phyloP scores from a whole-genome alignment of 179 eudicot genomes.

The Amaranthus tricolor region DNA sequence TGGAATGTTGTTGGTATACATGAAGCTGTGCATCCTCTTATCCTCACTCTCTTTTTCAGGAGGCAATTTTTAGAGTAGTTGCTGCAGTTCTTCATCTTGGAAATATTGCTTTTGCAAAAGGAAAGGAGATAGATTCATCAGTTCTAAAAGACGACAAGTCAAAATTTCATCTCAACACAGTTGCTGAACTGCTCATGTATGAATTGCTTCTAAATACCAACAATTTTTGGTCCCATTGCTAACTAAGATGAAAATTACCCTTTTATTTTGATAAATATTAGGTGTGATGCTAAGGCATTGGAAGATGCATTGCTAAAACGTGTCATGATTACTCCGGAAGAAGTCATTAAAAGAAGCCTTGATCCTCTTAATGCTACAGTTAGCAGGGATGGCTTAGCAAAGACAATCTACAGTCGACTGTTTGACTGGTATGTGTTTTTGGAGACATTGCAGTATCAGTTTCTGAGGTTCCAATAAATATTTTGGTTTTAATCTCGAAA shows the following conservation, averaged over 20 bases:
- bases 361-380: slow-evolving; percentile 86
- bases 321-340: slow-evolving; percentile 96
- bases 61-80: slow-evolving; percentile 95
- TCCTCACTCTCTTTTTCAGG: slow-evolving; percentile 46
- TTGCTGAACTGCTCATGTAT: slow-evolving; percentile 92
- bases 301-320: slow-evolving; percentile 93
- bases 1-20: neutral
- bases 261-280: slow-evolving; percentile 26
- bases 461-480: neutral
- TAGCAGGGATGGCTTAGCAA: slow-evolving; percentile 93
- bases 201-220: slow-evolving; percentile 21
- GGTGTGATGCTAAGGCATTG: slow-evolving; percentile 84
- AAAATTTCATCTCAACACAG: slow-evolving; percentile 78
- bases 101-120: slow-evolving; percentile 83
- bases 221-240: slow-evolving; percentile 3
- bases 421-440: slow-evolving; percentile 69
- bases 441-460: slow-evolving; percentile 1
- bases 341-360: slow-evolving; percentile 82
- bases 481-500: neutral
- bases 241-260: slow-evolving; percentile 16
- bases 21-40: slow-evolving; percentile 1
- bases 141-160: slow-evolving; percentile 80
- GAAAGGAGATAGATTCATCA: slow-evolving; percentile 88
- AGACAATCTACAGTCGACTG: slow-evolving; percentile 75
- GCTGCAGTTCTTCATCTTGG: slow-evolving; percentile 98